Base-by-base conservation (phyloP, 1,284 basidiomycete species). In the Ustilago crameri region DNA sequence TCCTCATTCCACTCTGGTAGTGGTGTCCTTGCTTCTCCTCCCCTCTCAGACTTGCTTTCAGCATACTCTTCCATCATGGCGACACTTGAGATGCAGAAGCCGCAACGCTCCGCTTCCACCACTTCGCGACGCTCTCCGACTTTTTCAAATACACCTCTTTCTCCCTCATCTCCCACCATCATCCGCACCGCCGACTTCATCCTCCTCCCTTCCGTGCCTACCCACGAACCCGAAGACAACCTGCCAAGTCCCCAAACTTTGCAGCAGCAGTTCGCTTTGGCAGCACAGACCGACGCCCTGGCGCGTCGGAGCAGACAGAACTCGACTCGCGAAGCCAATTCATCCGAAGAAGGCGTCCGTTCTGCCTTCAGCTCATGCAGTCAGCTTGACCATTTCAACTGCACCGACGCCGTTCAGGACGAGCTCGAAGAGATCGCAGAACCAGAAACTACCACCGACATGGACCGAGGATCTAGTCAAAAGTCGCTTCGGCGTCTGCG, bases 171-270 rank as follows among this genome's bases (percentile, higher is more conserved):
- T 3, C 65, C 65, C 41, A 61, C 57, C 57, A 68, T 73, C 61
- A 68, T 73, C 35, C 64, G 70, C 52, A 68, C 64, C 18, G 34
- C 51, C 1, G 65, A 73, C 35, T 62, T 65, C 15, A 71, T 75
- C 37, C 44, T 71, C 17, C 44, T 75, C 14, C 72, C 72, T 24
- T 71, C 72, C 20, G 59, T 72, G 9, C 72, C 72, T 9, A 75
- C 72, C 5, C 72, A 75, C 58, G 72, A 75, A 34, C 72, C 72
- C 3, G 67, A 72, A 35, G 72, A 71, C 53, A 67, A 72, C 20
- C 50, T 72, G 12, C 69, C 69, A 3, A 59, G 53, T 27, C 68
- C 68, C 5, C 41, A 46, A 35, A 53, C 53, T 3, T 32, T 65
- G 35, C 68, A 71, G 30, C 68, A 65, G 0, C 68, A 65, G 17